phyloP scores from a whole-genome alignment of 2,329 filamentous ascomycete species.

The Lasiodiplodia gonubiensis region DNA sequence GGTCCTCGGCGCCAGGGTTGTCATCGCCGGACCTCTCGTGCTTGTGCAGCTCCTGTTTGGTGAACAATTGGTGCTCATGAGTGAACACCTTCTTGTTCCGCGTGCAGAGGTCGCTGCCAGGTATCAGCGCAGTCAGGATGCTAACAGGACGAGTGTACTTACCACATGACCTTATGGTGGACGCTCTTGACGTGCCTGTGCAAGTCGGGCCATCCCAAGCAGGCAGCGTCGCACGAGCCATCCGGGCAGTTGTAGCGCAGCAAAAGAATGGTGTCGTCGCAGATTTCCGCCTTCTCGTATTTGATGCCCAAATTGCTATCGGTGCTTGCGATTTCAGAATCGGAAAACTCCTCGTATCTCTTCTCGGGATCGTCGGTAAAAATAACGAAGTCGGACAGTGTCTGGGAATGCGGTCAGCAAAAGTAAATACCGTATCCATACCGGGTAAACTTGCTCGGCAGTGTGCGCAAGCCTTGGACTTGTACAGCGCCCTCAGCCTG shows the following conservation, averaged over 20 bases:
- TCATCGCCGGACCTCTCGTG: slow-evolving; percentile 94
- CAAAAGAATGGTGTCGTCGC: slow-evolving; percentile 86
- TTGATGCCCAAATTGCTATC: slow-evolving; percentile 90
- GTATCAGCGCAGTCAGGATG: background rate
- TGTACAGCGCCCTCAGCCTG: slow-evolving; percentile 90
- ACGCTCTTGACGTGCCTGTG: slow-evolving; percentile 80
- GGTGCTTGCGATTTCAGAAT: slow-evolving; percentile 73
- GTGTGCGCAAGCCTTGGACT: slow-evolving; percentile 95
- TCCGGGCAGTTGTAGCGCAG: slow-evolving; percentile 96
- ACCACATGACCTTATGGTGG: slow-evolving; percentile 87
- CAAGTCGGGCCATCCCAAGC: slow-evolving; percentile 78
- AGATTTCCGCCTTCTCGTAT: slow-evolving; percentile 87
- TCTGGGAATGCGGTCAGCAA: slow-evolving; percentile 48
- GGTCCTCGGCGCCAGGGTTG: slow-evolving; percentile 83
- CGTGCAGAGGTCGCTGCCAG: slow-evolving; percentile 76
- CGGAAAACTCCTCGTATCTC: slow-evolving; percentile 81
- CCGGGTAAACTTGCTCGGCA: slow-evolving; percentile 70
- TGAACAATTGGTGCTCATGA: slow-evolving; percentile 94
- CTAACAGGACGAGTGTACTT: slow-evolving; percentile 38
- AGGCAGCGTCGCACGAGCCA: slow-evolving; percentile 80
- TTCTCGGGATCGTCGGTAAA: slow-evolving; percentile 88
- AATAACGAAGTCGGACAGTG: slow-evolving; percentile 79
- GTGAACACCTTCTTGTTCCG: slow-evolving; percentile 98
- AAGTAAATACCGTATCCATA: background rate
- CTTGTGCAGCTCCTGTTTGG: slow-evolving; percentile 76